Evolutionary conservation across 805 yeast genomes (phyloP).

Genomic region (Saitoella complicata): DNA sequence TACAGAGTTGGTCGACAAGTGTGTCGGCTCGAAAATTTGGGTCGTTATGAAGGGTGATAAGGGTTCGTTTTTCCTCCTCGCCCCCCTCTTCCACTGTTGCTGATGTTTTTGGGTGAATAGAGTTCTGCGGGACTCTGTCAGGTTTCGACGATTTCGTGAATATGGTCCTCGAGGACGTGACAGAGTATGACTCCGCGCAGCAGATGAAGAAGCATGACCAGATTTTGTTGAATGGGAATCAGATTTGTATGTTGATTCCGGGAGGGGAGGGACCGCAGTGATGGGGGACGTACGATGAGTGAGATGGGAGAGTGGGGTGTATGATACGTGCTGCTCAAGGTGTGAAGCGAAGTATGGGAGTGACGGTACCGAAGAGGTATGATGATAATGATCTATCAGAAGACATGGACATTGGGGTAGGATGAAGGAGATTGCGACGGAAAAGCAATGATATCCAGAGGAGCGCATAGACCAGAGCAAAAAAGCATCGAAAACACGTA

Average conservation of each 20-base stretch:
- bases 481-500: too few relatives aligned
- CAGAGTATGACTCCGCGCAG: constrained; percentile 28
- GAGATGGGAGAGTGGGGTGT: too few relatives aligned
- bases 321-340: too few relatives aligned
- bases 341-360: too few relatives aligned
- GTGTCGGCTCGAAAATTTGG: constrained; percentile 65
- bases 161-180: constrained; percentile 70
- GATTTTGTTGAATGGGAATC: constrained; percentile 25
- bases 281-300: too few relatives aligned
- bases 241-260: constrained; percentile 20
- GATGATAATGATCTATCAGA: too few relatives aligned
- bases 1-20: constrained; percentile 65
- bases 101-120: constrained; percentile 25
- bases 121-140: constrained; percentile 72
- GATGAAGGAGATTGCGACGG: too few relatives aligned
- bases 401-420: too few relatives aligned
- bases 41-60: constrained; percentile 42
- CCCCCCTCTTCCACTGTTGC: not conserved
- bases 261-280: too few relatives aligned
- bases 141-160: constrained; percentile 94
- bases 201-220: constrained; percentile 17
- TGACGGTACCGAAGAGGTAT: too few relatives aligned
- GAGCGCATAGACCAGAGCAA: too few relatives aligned
- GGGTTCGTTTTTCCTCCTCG: constrained; percentile 16
- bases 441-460: too few relatives aligned